phyloP scores from a whole-genome alignment of 306 rosid species.

The Spatholobus suberectus region DNA sequence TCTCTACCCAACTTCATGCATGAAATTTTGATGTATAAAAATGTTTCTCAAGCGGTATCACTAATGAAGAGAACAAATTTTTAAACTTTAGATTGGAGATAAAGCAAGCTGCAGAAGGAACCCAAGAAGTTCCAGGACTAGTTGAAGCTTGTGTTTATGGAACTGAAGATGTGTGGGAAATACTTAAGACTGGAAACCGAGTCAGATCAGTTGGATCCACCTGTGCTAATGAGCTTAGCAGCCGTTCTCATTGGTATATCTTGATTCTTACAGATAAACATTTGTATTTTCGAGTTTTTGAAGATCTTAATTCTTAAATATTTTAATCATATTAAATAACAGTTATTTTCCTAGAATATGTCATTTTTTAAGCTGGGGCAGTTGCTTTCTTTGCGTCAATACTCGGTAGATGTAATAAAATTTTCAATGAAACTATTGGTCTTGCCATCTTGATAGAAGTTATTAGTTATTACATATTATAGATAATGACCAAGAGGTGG shows the following conservation, averaged over 20 bases:
- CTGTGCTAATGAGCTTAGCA: slow-evolving; percentile 90
- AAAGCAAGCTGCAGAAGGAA: slow-evolving; percentile 95
- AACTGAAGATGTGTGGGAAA: slow-evolving; percentile 82
- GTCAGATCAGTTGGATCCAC: slow-evolving; percentile 97
- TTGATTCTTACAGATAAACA: slow-evolving; percentile 11
- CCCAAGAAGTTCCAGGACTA: slow-evolving; percentile 96
- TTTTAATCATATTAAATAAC: slow-evolving; percentile 10
- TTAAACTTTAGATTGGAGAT: slow-evolving; percentile 77
- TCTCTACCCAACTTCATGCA: background rate
- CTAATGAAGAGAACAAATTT: slow-evolving; percentile 24
- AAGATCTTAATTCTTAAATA: background rate
- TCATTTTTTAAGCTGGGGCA: background rate
- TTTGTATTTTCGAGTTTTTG: background rate
- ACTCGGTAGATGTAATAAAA: background rate
- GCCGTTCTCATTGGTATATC: slow-evolving; percentile 95
- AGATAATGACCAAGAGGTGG: slow-evolving; percentile 39
- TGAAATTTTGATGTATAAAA: slow-evolving; percentile 24
- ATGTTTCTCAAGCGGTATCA: slow-evolving; percentile 15
- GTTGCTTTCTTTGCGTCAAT: background rate
- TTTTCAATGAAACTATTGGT: background rate
- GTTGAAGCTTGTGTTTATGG: slow-evolving; percentile 76
- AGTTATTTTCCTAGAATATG: background rate
- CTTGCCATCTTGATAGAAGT: background rate
- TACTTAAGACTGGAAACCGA: slow-evolving; percentile 80
- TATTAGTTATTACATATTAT: background rate